phyloP scores from a whole-genome alignment of 192 early-diverging fungal genomes.

The Paraglomus brasilianum region DNA sequence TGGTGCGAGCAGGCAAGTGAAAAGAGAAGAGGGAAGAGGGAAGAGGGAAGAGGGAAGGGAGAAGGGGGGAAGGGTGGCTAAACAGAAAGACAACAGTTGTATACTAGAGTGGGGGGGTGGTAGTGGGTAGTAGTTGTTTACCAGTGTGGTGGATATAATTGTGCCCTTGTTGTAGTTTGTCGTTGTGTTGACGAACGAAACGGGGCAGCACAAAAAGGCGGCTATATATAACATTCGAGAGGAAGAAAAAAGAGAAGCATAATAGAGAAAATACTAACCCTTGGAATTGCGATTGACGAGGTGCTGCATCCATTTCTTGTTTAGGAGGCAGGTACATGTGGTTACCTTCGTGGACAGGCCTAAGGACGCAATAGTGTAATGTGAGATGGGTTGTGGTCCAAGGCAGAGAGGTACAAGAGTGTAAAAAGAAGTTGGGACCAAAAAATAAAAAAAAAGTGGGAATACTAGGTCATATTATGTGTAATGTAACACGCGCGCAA shows the following conservation, averaged over 20 bases:
- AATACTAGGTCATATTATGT: not conserved
- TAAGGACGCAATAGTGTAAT: not conserved
- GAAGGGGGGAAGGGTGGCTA: not conserved
- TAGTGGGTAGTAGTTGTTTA: too few species aligned
- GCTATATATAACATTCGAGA: not conserved
- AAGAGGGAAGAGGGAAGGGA: not conserved
- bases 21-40: not conserved
- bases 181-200: not conserved
- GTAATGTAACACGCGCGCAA: slow-evolving; percentile 30
- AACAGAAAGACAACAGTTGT: too few species aligned
- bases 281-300: slow-evolving; percentile 2
- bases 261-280: not conserved
- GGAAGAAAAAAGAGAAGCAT: not conserved
- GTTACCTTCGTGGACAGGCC: slow-evolving; percentile 13
- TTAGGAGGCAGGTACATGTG: slow-evolving; percentile 8
- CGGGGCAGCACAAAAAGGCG: not conserved
- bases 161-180: not conserved
- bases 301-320: slow-evolving; percentile 18
- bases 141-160: not conserved
- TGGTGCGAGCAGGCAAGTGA: not conserved
- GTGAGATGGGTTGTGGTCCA: slow-evolving; percentile 1
- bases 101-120: too few species aligned
- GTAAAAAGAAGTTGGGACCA: not conserved
- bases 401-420: slow-evolving; percentile 1
- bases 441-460: not conserved